Conservation (phyloP, 2,329 filamentous ascomycete genomes). For the Cladosporium sp. region DNA sequence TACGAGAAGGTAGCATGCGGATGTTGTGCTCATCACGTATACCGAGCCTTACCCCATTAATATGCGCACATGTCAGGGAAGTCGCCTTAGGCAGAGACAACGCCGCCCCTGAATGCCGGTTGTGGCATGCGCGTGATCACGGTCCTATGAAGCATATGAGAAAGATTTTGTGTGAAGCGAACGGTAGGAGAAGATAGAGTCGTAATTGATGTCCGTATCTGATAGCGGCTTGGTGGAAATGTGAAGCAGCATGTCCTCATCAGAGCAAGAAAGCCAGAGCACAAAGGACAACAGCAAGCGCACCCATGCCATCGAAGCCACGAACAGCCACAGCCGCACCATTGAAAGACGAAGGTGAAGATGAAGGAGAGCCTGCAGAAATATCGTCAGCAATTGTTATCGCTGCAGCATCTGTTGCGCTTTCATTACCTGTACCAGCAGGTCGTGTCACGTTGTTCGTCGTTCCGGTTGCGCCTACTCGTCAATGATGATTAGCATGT, state of each 20-base stretch:
- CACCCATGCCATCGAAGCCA: slow-evolving; percentile 14
- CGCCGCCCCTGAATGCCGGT: neutral
- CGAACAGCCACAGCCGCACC: slow-evolving; percentile 1
- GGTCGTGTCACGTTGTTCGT: neutral
- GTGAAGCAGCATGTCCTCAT: neutral
- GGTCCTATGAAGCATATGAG: too few relatives aligned
- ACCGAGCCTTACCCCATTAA: too few relatives aligned
- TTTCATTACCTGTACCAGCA: neutral
- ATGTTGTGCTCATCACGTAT: too few relatives aligned
- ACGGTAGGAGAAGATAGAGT: too few relatives aligned
- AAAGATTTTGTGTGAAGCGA: neutral
- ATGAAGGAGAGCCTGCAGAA: neutral
- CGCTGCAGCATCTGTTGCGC: neutral
- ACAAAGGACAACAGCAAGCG: slow-evolving; percentile 15
- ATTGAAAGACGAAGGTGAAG: slow-evolving; percentile 1
- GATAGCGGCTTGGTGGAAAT: too few relatives aligned
- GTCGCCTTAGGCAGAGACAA: too few relatives aligned
- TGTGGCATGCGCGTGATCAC: neutral
- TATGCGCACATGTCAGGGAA: too few relatives aligned
- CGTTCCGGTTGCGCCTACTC: neutral
- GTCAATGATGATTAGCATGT: neutral
- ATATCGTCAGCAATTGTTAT: neutral
- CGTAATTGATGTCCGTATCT: too few relatives aligned
- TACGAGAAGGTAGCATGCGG: too few relatives aligned
- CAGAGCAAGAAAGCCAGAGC: slow-evolving; percentile 12